Percentiles rank a stretch among this genome's conserved stretches.
Evolutionary conservation across 2,329 filamentous ascomycete genomes (phyloP).

Genomic region (Penicillium rolfsii): DNA sequence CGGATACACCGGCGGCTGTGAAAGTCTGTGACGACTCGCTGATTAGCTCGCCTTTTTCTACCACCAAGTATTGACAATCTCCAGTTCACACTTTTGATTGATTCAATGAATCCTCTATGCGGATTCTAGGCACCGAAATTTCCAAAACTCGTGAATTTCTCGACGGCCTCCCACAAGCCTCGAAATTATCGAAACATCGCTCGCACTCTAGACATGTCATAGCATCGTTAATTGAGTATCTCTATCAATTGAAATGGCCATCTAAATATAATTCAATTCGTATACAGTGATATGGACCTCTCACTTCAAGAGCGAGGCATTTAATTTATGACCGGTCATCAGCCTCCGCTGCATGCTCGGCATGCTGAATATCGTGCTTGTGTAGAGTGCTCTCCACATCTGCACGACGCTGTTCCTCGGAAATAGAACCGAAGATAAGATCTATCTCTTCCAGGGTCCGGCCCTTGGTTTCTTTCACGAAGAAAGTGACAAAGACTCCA

Average conservation of each 20-base stretch:
- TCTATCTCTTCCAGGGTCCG: conserved; percentile 48
- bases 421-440: conserved; percentile 34
- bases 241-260: neutral
- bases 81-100: too few species aligned
- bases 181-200: conserved; percentile 12
- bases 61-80: too few species aligned
- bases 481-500: conserved; percentile 40
- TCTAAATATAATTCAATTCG: neutral
- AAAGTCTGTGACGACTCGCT: too few species aligned
- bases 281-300: neutral
- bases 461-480: conserved; percentile 46
- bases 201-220: conserved; percentile 41
- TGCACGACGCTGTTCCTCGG: conserved; percentile 29
- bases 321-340: conserved; percentile 6
- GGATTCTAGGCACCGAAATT: neutral
- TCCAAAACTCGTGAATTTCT: neutral
- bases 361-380: conserved; percentile 30
- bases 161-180: neutral
- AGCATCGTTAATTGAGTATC: neutral
- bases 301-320: neutral
- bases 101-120: too few species aligned
- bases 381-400: conserved; percentile 34
- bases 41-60: too few species aligned
- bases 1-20: too few species aligned
- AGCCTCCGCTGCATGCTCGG: conserved; percentile 25